Evolutionary conservation across 2,329 filamentous ascomycete species (phyloP).

Genomic region (Aspergillus unguis): DNA sequence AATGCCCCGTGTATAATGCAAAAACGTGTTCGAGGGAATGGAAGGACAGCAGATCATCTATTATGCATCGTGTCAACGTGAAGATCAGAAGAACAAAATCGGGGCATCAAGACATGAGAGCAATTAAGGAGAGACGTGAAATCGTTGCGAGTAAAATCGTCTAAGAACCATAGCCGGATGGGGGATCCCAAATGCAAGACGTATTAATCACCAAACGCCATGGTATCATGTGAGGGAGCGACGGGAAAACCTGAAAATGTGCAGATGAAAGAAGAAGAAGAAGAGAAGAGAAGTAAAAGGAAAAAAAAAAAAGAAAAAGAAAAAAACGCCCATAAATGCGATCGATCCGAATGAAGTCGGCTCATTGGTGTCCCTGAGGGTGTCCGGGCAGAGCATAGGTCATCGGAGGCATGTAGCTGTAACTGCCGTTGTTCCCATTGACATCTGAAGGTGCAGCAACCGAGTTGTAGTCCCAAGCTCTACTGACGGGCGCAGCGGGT

Average conservation of each 20-base stretch:
- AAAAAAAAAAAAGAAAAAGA: slow-evolving; percentile 9
- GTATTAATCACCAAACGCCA: slow-evolving; percentile 24
- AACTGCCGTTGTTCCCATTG: slow-evolving; percentile 28
- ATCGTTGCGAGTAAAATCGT: slow-evolving; percentile 27
- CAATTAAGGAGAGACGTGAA: slow-evolving; percentile 35
- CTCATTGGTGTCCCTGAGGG: slow-evolving; percentile 21
- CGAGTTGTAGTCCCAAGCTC: slow-evolving; percentile 39
- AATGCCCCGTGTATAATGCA: slow-evolving; percentile 32
- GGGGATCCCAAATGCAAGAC: slow-evolving; percentile 21
- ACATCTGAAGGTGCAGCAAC: slow-evolving; percentile 28
- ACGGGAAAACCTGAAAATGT: slow-evolving; percentile 16
- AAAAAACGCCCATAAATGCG: slow-evolving; percentile 18
- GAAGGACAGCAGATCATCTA: slow-evolving; percentile 32
- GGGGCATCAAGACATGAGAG: slow-evolving; percentile 32
- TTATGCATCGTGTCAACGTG: slow-evolving; percentile 24
- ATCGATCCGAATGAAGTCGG: slow-evolving; percentile 8
- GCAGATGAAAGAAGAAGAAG: slow-evolving; percentile 8
- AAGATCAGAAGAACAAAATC: slow-evolving; percentile 17
- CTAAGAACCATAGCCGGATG: slow-evolving; percentile 20
- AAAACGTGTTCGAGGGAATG: slow-evolving; percentile 27
- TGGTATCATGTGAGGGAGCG: slow-evolving; percentile 28
- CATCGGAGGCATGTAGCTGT: slow-evolving; percentile 33
- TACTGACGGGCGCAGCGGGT: slow-evolving; percentile 31
- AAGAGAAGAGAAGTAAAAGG: slow-evolving; percentile 2
- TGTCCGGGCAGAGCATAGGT: slow-evolving; percentile 33